Conservation (phyloP, 495 filamentous ascomycete species). For the Penicillium egyptiacum region DNA sequence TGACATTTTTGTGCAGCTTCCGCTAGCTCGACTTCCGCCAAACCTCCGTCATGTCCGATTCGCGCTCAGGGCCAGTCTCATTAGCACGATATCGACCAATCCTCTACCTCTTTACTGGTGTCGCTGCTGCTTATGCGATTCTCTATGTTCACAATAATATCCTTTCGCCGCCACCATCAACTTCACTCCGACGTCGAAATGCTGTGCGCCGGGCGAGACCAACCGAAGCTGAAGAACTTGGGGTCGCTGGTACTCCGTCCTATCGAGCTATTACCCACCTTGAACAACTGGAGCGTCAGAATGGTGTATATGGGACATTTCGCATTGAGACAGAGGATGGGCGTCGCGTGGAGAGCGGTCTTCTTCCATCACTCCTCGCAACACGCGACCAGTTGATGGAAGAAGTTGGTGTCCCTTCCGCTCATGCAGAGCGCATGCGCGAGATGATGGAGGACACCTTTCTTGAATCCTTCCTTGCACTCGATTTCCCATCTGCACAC, state of each 20-base stretch:
- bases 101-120: slow-evolving; percentile 50
- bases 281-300: slow-evolving; percentile 47
- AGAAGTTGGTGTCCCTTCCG: slow-evolving; percentile 41
- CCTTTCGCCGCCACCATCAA: slow-evolving; percentile 26
- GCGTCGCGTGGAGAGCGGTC: slow-evolving; percentile 47
- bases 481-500: slow-evolving; percentile 46
- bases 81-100: slow-evolving; percentile 50
- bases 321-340: slow-evolving; percentile 51
- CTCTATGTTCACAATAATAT: slow-evolving; percentile 48
- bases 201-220: slow-evolving; percentile 45
- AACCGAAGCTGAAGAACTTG: slow-evolving; percentile 29
- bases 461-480: slow-evolving; percentile 49
- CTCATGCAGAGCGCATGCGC: slow-evolving; percentile 48
- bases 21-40: slow-evolving; percentile 24
- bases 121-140: slow-evolving; percentile 50
- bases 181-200: slow-evolving; percentile 48
- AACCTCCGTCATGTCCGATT: slow-evolving; percentile 38
- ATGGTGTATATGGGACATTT: slow-evolving; percentile 51
- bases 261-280: slow-evolving; percentile 45
- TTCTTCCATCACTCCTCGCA: slow-evolving; percentile 46
- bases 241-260: slow-evolving; percentile 36
- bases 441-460: slow-evolving; percentile 54
- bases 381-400: slow-evolving; percentile 50
- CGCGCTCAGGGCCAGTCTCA: slow-evolving; percentile 36
- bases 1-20: slow-evolving; percentile 27